Evolutionary conservation across 2,329 filamentous ascomycete species (phyloP), one percentile per base, ranked within the genome.

Genomic region (Ophiostoma australiae): DNA sequence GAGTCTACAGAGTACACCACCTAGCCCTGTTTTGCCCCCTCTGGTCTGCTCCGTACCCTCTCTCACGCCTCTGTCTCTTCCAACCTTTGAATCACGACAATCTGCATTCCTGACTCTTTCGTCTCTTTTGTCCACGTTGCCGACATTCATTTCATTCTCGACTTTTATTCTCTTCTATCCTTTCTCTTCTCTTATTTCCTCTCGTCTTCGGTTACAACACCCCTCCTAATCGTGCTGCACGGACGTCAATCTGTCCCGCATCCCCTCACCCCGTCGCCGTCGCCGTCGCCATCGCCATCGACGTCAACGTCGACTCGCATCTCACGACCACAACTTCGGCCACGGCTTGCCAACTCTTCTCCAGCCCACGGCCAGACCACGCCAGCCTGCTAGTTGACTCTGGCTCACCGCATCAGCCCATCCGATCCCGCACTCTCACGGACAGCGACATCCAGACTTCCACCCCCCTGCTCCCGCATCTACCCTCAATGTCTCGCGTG

Each of bases 401-500:
- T 10, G 10, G 15, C 17, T 52, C 48, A 52, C 48, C 4, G 20
- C 52, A 55, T 27, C 23, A 1, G 52, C 52, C 23, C 52, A 58
- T 27, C 27, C 10, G 20, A 63, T 63, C 23, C 58, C 52, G 23
- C 52, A 58, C 44, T 48, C 33, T 37, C 41, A 27, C 27, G 10
- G 20, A 41, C 11, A 58, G 11, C 69, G 41, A 52, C 39, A 41
- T 13, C 1, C 55, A 52, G 35, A 52, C 39, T 6, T 7, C 61
- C 68, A 31, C 55, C 35, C 27, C 44, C 23, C 69, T 41, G 11
- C 65, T 71, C 27, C 20, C 52, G 27, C 66, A 27, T 69, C 67
- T 41, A 55, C n/a, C 66, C 70, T 39, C 65, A 72, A 73, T 70
- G 72, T 70, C 68, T 70, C 66, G 27, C 31, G 17, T 72, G 67